Percentiles rank a stretch among this genome's conserved stretches.
Conservation (phyloP, 805 yeast species). For the Nakazawaea wyomingensis region DNA sequence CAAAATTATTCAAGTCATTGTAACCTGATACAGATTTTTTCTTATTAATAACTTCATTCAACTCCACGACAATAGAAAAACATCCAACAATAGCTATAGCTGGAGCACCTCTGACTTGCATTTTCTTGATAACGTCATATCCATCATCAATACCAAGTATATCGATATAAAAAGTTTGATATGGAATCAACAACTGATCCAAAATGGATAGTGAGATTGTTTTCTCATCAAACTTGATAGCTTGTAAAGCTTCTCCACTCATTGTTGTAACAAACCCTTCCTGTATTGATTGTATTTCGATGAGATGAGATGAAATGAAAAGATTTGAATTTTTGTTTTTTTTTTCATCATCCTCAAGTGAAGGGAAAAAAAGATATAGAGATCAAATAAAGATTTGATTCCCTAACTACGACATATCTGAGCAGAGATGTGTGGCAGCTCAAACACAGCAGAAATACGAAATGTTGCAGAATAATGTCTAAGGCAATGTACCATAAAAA, state of each 20-base stretch:
- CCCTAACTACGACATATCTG: too few relatives aligned
- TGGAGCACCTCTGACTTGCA: conserved; percentile 98
- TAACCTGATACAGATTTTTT: conserved; percentile 22
- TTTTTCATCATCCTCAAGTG: too few relatives aligned
- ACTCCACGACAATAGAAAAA: conserved; percentile 74
- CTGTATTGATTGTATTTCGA: background rate
- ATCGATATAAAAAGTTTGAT: conserved; percentile 61
- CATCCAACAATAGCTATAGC: conserved; percentile 96
- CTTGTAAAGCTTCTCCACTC: conserved; percentile 41
- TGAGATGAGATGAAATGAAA: too few relatives aligned
- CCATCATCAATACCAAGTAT: conserved; percentile 70
- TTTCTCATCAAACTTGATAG: conserved; percentile 58
- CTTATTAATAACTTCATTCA: conserved; percentile 28
- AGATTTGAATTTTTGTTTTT: too few relatives aligned
- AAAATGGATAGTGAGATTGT: conserved; percentile 49
- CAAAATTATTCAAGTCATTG: conserved; percentile 28
- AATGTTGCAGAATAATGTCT: too few relatives aligned
- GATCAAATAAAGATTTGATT: too few relatives aligned
- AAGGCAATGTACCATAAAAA: too few relatives aligned
- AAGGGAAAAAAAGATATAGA: too few relatives aligned
- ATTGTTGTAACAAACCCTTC: background rate
- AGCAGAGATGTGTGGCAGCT: too few relatives aligned
- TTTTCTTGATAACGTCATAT: conserved; percentile 71
- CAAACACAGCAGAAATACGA: too few relatives aligned
- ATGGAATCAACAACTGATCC: conserved; percentile 83